Conservation (phyloP, 768 basidiomycete genomes). For the Pilatotrama ljubarskyi region DNA sequence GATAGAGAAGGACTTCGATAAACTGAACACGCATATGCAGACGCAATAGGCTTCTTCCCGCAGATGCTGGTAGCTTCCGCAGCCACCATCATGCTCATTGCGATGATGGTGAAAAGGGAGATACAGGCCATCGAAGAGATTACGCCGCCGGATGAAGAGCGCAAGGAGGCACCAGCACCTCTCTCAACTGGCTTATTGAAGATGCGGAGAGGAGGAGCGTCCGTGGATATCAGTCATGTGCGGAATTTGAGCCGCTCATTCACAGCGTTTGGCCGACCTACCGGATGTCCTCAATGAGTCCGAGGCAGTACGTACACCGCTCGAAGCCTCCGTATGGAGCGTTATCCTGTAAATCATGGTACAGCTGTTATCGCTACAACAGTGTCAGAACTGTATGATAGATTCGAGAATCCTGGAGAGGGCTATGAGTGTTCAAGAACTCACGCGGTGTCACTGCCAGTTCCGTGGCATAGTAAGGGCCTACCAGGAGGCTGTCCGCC, state of each 20-base stretch:
- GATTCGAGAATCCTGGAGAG: too few species aligned
- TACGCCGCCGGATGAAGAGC: background rate
- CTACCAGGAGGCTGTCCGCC: too few species aligned
- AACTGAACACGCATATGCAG: constrained; percentile 29
- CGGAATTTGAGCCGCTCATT: constrained; percentile 11
- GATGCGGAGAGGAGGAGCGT: constrained; percentile 26
- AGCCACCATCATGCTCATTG: constrained; percentile 43
- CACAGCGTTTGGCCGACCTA: background rate
- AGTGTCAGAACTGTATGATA: too few species aligned
- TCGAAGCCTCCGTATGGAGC: too few species aligned
- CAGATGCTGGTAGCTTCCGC: constrained; percentile 53
- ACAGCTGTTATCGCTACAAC: too few species aligned
- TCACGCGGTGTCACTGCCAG: too few species aligned
- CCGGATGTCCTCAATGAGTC: background rate
- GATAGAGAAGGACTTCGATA: background rate
- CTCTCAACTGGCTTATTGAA: constrained; percentile 23
- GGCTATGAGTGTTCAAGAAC: too few species aligned
- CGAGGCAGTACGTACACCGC: too few species aligned
- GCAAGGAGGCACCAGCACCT: constrained; percentile 22
- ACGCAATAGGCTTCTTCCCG: constrained; percentile 58
- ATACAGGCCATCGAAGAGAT: constrained; percentile 15
- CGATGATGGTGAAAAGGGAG: constrained; percentile 45
- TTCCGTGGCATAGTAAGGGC: too few species aligned
- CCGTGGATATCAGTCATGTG: constrained; percentile 28
- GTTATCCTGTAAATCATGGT: too few species aligned